phyloP scores from a whole-genome alignment of 495 filamentous ascomycete species.

The Penicillium psychrofluorescens region DNA sequence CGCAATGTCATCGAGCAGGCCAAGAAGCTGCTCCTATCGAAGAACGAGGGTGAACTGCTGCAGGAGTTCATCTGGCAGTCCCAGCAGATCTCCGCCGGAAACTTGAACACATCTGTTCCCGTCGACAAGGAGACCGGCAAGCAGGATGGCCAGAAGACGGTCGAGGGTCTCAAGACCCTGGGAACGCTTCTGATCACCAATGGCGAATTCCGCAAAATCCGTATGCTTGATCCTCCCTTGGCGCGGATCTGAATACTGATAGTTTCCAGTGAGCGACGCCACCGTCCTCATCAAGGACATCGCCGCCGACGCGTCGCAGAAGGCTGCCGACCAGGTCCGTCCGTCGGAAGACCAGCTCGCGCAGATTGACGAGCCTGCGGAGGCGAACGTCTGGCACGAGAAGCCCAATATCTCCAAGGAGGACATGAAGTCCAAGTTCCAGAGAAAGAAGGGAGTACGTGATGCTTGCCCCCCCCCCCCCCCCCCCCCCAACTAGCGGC shows the following conservation, averaged over 20 bases:
- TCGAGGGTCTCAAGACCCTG: conserved; percentile 81
- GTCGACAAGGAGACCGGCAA: conserved; percentile 66
- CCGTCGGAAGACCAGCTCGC: conserved; percentile 69
- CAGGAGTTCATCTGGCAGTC: conserved; percentile 98
- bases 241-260: no score
- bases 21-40: conserved; percentile 80
- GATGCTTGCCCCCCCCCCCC: no score
- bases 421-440: conserved; percentile 59
- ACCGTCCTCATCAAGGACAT: conserved; percentile 77
- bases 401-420: conserved; percentile 69
- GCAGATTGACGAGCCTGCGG: conserved; percentile 75
- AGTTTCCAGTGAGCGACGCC: conserved; percentile 70
- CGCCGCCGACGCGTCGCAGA: conserved; percentile 79
- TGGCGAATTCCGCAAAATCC: conserved; percentile 89
- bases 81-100: conserved; percentile 56
- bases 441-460: conserved; percentile 47
- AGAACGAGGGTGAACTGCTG: conserved; percentile 89
- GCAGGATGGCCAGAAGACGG: conserved; percentile 72
- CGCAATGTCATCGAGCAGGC: conserved; percentile 80
- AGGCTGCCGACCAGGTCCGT: conserved; percentile 70
- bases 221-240: conserved; percentile 43
- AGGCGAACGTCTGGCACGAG: conserved; percentile 92
- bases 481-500: background rate
- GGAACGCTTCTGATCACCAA: conserved; percentile 91
- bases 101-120: conserved; percentile 54